Evolutionary conservation across 805 yeast species (phyloP), one percentile per base, ranked within the genome.

Genomic region (Torulaspora franciscae): DNA sequence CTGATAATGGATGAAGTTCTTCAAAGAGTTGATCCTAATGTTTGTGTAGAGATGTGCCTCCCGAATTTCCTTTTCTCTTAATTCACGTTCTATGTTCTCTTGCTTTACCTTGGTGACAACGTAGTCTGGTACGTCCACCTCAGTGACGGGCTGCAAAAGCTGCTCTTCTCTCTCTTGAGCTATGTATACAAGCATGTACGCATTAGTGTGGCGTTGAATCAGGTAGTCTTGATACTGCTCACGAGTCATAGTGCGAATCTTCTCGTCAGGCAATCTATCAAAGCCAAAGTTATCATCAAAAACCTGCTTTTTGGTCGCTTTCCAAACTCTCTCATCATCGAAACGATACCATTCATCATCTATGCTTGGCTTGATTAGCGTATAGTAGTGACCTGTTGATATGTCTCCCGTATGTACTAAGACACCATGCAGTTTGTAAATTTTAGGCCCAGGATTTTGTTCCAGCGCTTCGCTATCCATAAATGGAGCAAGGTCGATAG

Each of bases 341-440:
- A 91, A 93, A 59, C 91, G 75, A 62, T 77, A 83, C 99, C 99
- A 93, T 32, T 75, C 68, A 42, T 79, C 82, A 15, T 76, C 71
- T 2, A 74, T 69, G 22, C 75, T 75, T 1, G 98, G 98, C 63
- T 82, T 89, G 42, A 93, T 81, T 80, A 93, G 76, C 0, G 99
- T 93, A 60, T 93, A 93, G 65, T 93, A 93, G 62, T 93, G 99
- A 15, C 99, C 99, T 36, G 90, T 85, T 8, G 95, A 85, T 40
- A 93, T 83, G 59, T 91, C 96, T 48, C 99, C 99, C 33, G 89
- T 83, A 64, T 93, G 99, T 9, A 93, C 97, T 46, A 93, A 71
- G 2, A 93, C 99, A 8, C 98, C 96, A 64, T 91, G 96, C 22
- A 93, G 69, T 42, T 79, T 81, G 64, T 93, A 93, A 28, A 73